Evolutionary conservation across 1,139 yeast genomes (phyloP), one percentile per base, ranked within the genome.

Genomic region (Lodderomyces margitis): DNA sequence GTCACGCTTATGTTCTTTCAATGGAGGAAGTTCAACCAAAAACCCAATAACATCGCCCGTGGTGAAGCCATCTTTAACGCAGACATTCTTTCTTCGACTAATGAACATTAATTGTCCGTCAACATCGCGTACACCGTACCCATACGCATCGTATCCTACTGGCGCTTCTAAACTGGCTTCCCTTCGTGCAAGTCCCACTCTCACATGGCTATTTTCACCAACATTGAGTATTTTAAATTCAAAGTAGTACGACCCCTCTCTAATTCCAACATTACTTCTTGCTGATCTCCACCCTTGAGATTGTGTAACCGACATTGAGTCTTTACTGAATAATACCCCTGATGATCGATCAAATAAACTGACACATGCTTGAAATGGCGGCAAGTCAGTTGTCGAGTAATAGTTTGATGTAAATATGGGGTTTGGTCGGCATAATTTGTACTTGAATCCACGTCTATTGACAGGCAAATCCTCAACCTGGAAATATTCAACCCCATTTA

Each of bases 81-180:
- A 68, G 52, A 79, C 77, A 17, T 70, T 70, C 36, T 65, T 62
- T 0, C 91, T 88, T 38, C 94, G 70, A 48, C 92, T 82, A 35
- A 85, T 61, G 47, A 92, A 95, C 36, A 92, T 74, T 32, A 78
- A 78, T 48, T 87, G 86, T 1, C 98, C 95, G n/a, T 74, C 74
- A 27, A 76, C 74, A 61, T 91, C 98, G 46, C 98, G 70, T 9
- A 92, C 57, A 1, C 96, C 97, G 59, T 94, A 92, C 0, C 97
- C 92, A 62, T 89, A 92, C 0, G 91, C 94, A 61, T 92, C 98
- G 56, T 80, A 87, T 4, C 99, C 99, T 8, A 91, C 92, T 0
- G 99, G 98, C 0, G 96, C 96, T 51, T 92, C 97, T 38, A 91
- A 64, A 41, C 89, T 79, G 1, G 96, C 95, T 56, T 92, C 98